These are phyloP conservation scores for Fusarium oligoseptatum DNA, from an alignment of 2,329 filamentous ascomycete species.

Conservation along the genomic window DNA sequence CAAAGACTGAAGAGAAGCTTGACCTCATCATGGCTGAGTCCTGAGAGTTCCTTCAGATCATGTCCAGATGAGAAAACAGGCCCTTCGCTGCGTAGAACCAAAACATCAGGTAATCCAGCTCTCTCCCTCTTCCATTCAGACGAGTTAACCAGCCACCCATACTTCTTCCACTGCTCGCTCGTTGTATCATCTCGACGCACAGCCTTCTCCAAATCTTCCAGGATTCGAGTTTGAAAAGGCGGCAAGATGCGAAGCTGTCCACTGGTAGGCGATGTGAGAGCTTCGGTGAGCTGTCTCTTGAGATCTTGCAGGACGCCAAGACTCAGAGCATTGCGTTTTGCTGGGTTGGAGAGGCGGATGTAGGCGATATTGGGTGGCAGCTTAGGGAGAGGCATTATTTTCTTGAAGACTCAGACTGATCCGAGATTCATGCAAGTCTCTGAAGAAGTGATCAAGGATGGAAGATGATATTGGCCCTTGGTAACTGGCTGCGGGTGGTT, in stretches of 20 bases:
- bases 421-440: not conserved
- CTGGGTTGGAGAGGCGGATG: conserved; percentile 37
- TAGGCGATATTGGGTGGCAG: conserved; percentile 33
- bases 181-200: not conserved
- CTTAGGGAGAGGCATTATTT: conserved; percentile 37
- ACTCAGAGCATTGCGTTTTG: conserved; percentile 42
- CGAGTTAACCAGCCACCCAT: conserved; percentile 40
- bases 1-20: conserved; percentile 38
- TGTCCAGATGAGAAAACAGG: conserved; percentile 43
- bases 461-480: not conserved
- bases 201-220: conserved; percentile 17
- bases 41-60: conserved; percentile 39
- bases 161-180: conserved; percentile 23
- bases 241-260: conserved; percentile 31
- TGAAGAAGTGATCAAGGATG: not conserved
- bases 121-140: conserved; percentile 41
- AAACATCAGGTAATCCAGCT: conserved; percentile 32
- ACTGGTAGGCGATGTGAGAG: conserved; percentile 23
- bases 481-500: not conserved
- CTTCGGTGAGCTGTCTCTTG: conserved; percentile 34
- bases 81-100: conserved; percentile 42
- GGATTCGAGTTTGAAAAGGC: conserved; percentile 17
- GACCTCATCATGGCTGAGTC: conserved; percentile 23
- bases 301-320: conserved; percentile 31
- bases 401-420: fast-evolving